Conservation (phyloP, 768 basidiomycete species). For the Pleurotus salmoneostramineus region DNA sequence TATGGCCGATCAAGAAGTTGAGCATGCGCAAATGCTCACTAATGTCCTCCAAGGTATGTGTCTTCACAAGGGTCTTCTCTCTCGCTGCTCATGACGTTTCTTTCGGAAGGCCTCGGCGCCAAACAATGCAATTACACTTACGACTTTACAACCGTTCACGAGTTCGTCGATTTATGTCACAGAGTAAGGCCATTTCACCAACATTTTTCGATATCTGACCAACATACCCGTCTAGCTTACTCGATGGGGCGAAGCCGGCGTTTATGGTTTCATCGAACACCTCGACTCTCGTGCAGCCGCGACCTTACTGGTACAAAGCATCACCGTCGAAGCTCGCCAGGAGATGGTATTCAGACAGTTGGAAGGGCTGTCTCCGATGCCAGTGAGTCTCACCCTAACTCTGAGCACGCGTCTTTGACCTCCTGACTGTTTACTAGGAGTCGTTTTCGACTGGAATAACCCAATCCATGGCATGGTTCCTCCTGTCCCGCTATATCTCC, state of each 20-base stretch:
- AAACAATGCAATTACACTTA: constrained; percentile 56
- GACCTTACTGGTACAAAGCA: constrained; percentile 48
- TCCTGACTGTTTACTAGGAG: constrained; percentile 13
- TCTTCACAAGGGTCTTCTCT: background rate
- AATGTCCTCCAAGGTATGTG: constrained; percentile 42
- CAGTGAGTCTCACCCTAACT: constrained; percentile 21
- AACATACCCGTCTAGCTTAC: constrained; percentile 28
- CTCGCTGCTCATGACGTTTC: background rate
- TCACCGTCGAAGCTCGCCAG: constrained; percentile 61
- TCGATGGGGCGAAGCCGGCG: constrained; percentile 53
- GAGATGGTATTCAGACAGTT: constrained; percentile 66
- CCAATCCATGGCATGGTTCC: constrained; percentile 61
- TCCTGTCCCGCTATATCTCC: constrained; percentile 48
- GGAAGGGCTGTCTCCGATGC: constrained; percentile 58
- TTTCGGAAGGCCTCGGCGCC: constrained; percentile 29
- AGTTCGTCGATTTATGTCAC: constrained; percentile 59
- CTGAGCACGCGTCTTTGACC: background rate
- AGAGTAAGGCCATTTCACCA: constrained; percentile 23
- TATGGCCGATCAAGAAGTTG: constrained; percentile 64
- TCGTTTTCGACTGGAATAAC: constrained; percentile 56
- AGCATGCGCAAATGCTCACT: constrained; percentile 51
- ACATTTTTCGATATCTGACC: background rate
- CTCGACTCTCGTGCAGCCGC: constrained; percentile 54
- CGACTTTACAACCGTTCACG: constrained; percentile 50
- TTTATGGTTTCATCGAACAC: constrained; percentile 63